Conservation (phyloP, 352 stramenopile genomes). For the Phytophthora palmivora region DNA sequence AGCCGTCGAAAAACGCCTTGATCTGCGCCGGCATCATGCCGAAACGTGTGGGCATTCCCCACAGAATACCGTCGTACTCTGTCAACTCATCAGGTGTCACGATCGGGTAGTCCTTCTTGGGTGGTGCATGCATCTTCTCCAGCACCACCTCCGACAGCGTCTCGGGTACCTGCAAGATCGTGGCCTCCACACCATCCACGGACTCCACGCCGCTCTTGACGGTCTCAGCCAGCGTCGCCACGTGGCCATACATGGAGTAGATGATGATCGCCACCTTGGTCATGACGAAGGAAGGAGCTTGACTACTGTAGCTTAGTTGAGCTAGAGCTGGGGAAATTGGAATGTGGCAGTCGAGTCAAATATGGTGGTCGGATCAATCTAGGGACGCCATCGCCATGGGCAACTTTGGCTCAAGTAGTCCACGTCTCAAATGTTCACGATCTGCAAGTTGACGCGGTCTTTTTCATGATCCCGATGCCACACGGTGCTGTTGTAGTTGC, state of each 20-base stretch:
- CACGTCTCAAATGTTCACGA: too few relatives aligned
- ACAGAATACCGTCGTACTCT: conserved; percentile 57
- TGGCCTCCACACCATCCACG: conserved; percentile 50
- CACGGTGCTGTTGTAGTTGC: too few relatives aligned
- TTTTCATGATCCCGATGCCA: too few relatives aligned
- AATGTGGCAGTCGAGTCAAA: conserved; percentile 34
- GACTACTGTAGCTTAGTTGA: conserved; percentile 15
- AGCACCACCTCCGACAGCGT: conserved; percentile 78
- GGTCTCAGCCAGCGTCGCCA: conserved; percentile 62
- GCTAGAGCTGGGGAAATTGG: conserved; percentile 3
- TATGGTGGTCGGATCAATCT: too few relatives aligned
- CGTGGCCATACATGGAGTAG: conserved; percentile 87
- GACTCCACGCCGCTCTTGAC: conserved; percentile 74
- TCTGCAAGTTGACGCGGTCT: too few relatives aligned
- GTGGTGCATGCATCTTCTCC: conserved; percentile 78
- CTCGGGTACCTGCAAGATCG: conserved; percentile 72
- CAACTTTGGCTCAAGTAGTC: too few relatives aligned
- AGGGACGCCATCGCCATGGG: too few relatives aligned
- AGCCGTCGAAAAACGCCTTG: conserved; percentile 80
- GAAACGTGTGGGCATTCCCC: conserved; percentile 87
- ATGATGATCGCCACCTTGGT: conserved; percentile 79
- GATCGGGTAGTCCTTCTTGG: conserved; percentile 66
- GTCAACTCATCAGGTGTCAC: conserved; percentile 57
- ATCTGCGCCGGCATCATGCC: conserved; percentile 77
- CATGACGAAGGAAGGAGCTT: too few relatives aligned